These are phyloP conservation scores for Lachancea dasiensis DNA, from an alignment of 805 yeast genomes.

Conservation along the genomic window DNA sequence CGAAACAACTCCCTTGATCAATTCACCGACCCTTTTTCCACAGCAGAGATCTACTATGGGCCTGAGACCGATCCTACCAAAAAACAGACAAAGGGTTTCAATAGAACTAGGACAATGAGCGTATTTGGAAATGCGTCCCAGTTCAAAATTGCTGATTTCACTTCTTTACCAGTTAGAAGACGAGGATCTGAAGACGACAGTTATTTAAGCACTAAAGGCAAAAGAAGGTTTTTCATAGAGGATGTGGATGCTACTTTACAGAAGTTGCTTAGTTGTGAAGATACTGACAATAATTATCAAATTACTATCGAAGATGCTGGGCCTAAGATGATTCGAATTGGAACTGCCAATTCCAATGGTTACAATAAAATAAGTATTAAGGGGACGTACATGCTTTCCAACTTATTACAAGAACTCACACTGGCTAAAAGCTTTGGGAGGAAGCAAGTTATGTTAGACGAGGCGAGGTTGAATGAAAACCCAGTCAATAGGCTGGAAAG, in stretches of 20 bases:
- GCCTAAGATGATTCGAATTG: constrained; percentile 71
- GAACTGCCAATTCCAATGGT: constrained; percentile 83
- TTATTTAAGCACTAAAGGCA: constrained; percentile 33
- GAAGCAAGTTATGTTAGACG: constrained; percentile 72
- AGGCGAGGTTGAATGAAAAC: constrained; percentile 75
- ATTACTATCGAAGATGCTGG: constrained; percentile 83
- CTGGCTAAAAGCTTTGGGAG: constrained; percentile 79
- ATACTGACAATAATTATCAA: constrained; percentile 78
- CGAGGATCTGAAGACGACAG: constrained; percentile 53
- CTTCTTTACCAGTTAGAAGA: constrained; percentile 34
- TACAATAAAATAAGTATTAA: constrained; percentile 64
- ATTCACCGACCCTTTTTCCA: constrained; percentile 55
- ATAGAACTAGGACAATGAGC: constrained; percentile 54
- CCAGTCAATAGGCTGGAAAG: constrained; percentile 76
- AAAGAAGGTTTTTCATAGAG: constrained; percentile 53
- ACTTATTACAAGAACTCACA: constrained; percentile 80
- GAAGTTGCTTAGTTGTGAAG: constrained; percentile 67
- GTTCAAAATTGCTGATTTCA: constrained; percentile 15
- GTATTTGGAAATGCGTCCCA: constrained; percentile 33
- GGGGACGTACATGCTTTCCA: constrained; percentile 87
- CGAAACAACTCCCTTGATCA: constrained; percentile 43
- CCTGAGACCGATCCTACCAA: constrained; percentile 52
- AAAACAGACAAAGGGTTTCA: constrained; percentile 36
- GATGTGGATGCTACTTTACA: constrained; percentile 69
- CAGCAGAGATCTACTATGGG: constrained; percentile 68